A percentile compares a stretch with the other conserved stretches of the same genome.
These are phyloP conservation scores for Cyclospora cayetanensis DNA, from an alignment of 169 alveolate genomes.

Conservation along the genomic window DNA sequence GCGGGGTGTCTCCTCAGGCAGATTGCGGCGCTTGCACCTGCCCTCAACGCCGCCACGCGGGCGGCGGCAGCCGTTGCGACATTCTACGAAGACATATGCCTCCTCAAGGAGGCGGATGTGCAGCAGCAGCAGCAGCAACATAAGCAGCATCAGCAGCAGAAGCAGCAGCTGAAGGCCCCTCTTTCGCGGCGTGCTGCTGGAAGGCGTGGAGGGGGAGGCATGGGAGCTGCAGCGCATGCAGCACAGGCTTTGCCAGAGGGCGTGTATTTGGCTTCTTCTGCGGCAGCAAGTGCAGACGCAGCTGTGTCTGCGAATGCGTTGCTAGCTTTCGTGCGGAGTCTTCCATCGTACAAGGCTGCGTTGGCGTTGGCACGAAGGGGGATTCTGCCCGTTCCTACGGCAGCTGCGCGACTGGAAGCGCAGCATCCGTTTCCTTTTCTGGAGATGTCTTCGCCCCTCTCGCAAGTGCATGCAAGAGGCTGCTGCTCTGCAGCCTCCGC, in stretches of 20 bases:
- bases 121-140: conserved; percentile 48
- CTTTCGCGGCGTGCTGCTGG: too few relatives aligned
- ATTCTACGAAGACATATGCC: conserved; percentile 3
- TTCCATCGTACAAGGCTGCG: not conserved
- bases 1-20: conserved; percentile 31
- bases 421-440: not conserved
- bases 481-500: not conserved
- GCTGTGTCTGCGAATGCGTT: not conserved
- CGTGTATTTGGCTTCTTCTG: not conserved
- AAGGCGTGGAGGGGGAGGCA: not conserved
- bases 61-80: conserved; percentile 17
- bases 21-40: not conserved
- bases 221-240: not conserved
- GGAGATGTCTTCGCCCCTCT: too few relatives aligned
- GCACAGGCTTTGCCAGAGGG: not conserved
- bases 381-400: not conserved
- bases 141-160: not conserved
- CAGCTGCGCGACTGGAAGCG: conserved; percentile 4
- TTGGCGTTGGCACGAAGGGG: not conserved
- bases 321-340: not conserved
- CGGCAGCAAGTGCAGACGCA: conserved; percentile 1
- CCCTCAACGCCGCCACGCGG: not conserved
- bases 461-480: too few relatives aligned
- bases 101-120: conserved; percentile 10
- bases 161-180: too few relatives aligned